Evolutionary conservation across 768 basidiomycete species (phyloP), one percentile per base, ranked within the genome.

Genomic region (Podaxis sp.): DNA sequence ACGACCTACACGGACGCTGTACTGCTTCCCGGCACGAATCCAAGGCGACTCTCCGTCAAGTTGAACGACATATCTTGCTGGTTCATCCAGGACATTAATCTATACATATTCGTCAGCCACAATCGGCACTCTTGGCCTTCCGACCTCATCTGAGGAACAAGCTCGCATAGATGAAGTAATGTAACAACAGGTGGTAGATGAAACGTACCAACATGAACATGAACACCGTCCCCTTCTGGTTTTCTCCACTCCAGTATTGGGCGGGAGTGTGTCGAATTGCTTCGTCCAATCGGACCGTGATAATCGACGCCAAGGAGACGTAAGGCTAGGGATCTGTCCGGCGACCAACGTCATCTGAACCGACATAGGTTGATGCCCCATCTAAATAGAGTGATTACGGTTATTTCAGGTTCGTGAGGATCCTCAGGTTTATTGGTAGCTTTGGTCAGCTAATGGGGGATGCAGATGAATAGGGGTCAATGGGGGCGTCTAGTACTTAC

Each of bases 231-330:
- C 87, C 86, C 51, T 87, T 84, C 68, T 85, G 74, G 59, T 80
- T 83, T 63, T 81, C 75, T 5, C 87, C 87, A 63, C 85, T 87
- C 87, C 86, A 89, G 68, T 83, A 88, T 61, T 86, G 82, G n/a
- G 87, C 85, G 2, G 87, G 65, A 82, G 79, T 83, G 79, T 0
- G 79, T 78, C n/a, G 64, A 64, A 65, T 78, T 71, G 51, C 62
- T 68, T 68, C 6, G 75, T 74, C 78, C 77, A 80, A 56, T 80
- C 74, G 18, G 76, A 74, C 79, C 79, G 50, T 2, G 46, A 25
- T 7, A 4, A 11, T 35, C 21, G 51, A 32, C 11, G 36, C 51
- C 51, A 53, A 53, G 51, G 51, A 11, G 36, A 53, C 51, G 35
- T 18, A 35, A 14, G 36, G 51, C 3, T 14, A 13, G 18, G 42